Evolutionary conservation across 225 moss, liverwort and hornwort genomes (phyloP), one percentile per base, ranked within the genome.

Genomic region (Climacium dendroides): DNA sequence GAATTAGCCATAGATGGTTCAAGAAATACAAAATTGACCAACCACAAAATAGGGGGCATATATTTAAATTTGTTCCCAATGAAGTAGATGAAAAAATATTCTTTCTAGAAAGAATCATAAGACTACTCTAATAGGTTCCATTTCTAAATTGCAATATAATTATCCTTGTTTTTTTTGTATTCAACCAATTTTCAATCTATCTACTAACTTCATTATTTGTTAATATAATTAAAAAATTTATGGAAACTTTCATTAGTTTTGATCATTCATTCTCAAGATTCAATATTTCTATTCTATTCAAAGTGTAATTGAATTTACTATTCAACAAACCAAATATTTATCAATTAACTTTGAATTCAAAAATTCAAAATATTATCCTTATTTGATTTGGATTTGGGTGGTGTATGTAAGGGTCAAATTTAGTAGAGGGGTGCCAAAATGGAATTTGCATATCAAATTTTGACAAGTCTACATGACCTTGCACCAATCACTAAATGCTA

Each of bases 1-100:
- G 0, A 71, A 43, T 43, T 43, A 43, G 3, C 14, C 4, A 3
- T 1, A 0, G 15, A 3, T 17, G 16, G 12, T 47, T n/a, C 19
- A 47, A 47, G 1, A 47, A 47, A 29, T 47, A 16, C 2, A 28
- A 71, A 71, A 72, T 45, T 10, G 16, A 28, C 6, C 15, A 28
- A 70, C 9, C 2, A 43, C 26, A 43, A 71, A 25, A 43, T 28
- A 16, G 9, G 3, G 26, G 9, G 14, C 5, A 71, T 8, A 43
- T 26, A 26, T 71, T 70, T 43, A 26, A 41, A 26, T 26, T 39
- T 43, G 15, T 70, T 9, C 2, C 5, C 26, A 41, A 43, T 71
- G 0, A 0, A 26, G 2, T 43, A 43, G 26, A 71, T 1, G 15
- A 71, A 69, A 65, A 5, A 43, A 26, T 9, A 15, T 0, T 8